Evolutionary conservation across 306 rosid species (phyloP).

Genomic region (Cyamopsis tetragonoloba): DNA sequence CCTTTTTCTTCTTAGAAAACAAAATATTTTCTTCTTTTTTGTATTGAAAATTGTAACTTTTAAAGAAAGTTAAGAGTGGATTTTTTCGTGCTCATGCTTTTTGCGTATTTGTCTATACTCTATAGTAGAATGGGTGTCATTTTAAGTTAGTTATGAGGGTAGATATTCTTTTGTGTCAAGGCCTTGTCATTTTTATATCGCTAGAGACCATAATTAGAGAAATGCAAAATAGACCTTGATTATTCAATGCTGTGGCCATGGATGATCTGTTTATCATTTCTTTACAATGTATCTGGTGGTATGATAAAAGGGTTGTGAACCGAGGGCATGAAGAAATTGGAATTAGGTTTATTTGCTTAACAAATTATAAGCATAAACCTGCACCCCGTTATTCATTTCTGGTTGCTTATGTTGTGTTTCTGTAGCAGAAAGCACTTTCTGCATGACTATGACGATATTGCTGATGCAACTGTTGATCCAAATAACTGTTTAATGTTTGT

Average conservation of each 20-base stretch:
- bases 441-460: background rate
- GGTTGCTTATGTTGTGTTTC: background rate
- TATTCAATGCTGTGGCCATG: background rate
- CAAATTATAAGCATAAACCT: constrained; percentile 3
- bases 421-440: background rate
- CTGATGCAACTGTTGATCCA: background rate
- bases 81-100: background rate
- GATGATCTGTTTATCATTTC: background rate
- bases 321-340: background rate
- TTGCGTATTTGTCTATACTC: background rate
- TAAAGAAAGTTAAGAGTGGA: background rate
- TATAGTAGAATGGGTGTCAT: background rate
- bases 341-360: background rate
- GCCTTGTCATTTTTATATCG: background rate
- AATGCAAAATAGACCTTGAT: background rate
- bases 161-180: background rate
- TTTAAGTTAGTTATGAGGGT: constrained; percentile 15
- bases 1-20: background rate
- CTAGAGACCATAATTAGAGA: background rate
- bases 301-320: background rate
- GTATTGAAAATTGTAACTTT: background rate
- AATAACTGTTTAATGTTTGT: background rate
- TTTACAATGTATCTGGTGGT: background rate
- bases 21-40: background rate
- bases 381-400: background rate